Evolutionary conservation across 306 rosid genomes (phyloP).

Genomic region (Phaseolus lunatus): DNA sequence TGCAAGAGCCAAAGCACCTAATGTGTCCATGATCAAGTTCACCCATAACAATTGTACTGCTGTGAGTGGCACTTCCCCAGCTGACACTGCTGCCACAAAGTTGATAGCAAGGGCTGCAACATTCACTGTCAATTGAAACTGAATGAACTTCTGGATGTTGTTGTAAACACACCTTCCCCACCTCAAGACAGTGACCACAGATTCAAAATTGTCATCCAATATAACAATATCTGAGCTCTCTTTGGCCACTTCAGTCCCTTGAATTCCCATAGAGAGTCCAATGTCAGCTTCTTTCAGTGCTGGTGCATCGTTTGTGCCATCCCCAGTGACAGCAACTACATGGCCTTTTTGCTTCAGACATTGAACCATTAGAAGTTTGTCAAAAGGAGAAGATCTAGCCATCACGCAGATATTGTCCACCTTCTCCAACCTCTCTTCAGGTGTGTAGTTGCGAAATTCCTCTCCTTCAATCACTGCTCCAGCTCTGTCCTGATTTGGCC

Average conservation of each 20-base stretch:
- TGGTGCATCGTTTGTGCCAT: slow-evolving; percentile 52
- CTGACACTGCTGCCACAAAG: slow-evolving; percentile 50
- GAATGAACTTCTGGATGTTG: slow-evolving; percentile 51
- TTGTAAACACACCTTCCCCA: slow-evolving; percentile 55
- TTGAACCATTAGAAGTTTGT: slow-evolving; percentile 52
- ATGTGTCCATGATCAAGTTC: slow-evolving; percentile 52
- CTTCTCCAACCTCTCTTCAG: slow-evolving; percentile 42
- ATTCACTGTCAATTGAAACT: slow-evolving; percentile 50
- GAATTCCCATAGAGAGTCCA: slow-evolving; percentile 53
- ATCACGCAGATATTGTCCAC: slow-evolving; percentile 50
- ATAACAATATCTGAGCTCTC: slow-evolving; percentile 54
- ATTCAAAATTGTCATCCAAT: slow-evolving; percentile 47
- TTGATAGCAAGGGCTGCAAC: slow-evolving; percentile 50
- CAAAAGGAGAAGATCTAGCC: slow-evolving; percentile 55
- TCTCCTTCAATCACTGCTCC: slow-evolving; percentile 50
- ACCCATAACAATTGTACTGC: slow-evolving; percentile 51
- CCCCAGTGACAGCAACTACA: slow-evolving; percentile 52
- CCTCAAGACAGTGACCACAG: slow-evolving; percentile 47
- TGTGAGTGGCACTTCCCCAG: slow-evolving; percentile 49
- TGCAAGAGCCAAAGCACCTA: slow-evolving; percentile 52
- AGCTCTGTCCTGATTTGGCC: slow-evolving; percentile 1
- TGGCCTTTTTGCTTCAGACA: slow-evolving; percentile 50
- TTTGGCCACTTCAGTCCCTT: slow-evolving; percentile 54
- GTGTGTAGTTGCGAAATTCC: slow-evolving; percentile 49
- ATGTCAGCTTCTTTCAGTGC: slow-evolving; percentile 55